phyloP scores from a whole-genome alignment of 2,329 filamentous ascomycete genomes.

The Achaetomium macrosporum region DNA sequence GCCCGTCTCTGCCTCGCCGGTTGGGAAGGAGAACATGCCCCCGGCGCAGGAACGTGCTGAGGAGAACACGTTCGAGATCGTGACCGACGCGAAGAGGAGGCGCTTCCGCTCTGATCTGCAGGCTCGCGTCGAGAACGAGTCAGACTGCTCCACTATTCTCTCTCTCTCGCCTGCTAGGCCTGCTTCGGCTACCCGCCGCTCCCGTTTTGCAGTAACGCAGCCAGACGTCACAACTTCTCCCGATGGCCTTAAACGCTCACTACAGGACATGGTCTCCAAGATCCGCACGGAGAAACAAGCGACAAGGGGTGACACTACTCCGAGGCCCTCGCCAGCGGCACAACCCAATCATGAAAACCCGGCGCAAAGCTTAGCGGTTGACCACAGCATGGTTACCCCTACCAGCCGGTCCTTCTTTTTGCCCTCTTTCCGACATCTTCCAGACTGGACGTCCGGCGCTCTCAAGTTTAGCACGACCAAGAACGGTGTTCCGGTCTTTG shows the following conservation, averaged over 20 bases:
- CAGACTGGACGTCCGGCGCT: constrained; percentile 51
- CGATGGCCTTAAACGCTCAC: constrained; percentile 20
- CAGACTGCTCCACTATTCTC: constrained; percentile 42
- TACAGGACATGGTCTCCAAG: constrained; percentile 26
- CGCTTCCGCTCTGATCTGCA: constrained; percentile 47
- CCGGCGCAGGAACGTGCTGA: constrained; percentile 32
- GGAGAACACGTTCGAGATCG: constrained; percentile 41
- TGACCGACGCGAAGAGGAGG: constrained; percentile 31
- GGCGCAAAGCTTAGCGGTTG: constrained; percentile 7
- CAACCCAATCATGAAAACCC: constrained; percentile 8
- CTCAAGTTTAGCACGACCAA: constrained; percentile 46
- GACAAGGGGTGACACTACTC: constrained; percentile 13
- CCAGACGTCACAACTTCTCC: constrained; percentile 13
- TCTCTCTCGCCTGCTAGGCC: constrained; percentile 34
- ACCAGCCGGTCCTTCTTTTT: constrained; percentile 49
- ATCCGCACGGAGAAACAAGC: constrained; percentile 24
- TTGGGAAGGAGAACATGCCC: constrained; percentile 43
- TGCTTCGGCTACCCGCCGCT: constrained; percentile 17
- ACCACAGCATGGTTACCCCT: constrained; percentile 31
- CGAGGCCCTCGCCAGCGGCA: constrained; percentile 11
- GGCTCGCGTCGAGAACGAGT: constrained; percentile 47
- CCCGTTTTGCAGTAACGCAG: constrained; percentile 23
- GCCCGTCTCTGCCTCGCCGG: constrained; percentile 32
- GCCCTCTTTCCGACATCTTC: constrained; percentile 49
- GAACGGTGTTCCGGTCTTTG: constrained; percentile 51